Base-by-base conservation (phyloP, 306 rosid genomes). In the Gillenia trifoliata region DNA sequence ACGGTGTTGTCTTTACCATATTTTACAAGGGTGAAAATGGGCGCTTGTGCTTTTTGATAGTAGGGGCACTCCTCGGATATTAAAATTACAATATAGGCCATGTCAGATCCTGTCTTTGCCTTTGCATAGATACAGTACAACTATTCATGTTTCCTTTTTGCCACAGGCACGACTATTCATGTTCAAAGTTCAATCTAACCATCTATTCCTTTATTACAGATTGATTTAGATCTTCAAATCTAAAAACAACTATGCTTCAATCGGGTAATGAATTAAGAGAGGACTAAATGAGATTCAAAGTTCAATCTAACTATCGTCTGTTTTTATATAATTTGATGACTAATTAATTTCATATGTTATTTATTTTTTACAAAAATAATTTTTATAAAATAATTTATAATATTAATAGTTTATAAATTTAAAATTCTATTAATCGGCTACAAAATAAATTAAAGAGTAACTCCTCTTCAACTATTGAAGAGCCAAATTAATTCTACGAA, bases 81-180 rank as follows among this genome's bases (percentile, higher is more conserved):
- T 49, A 49, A 8, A 61, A 30, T 72, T 79, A 66, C 70, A 23
- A 22, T 79, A 30, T 28, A 25, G 33, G 28, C 75, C 71, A 41
- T 67, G 71, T 79, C 77, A 64, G 73, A 64, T 66, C 73, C 50
- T 64, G 71, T 71, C 66, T 23, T 62, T 33, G 31, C 74, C 66
- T 25, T 30, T 36, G 25, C 65, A 71, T 70, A 41, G 64, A 71
- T 71, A 56, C 66, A 71, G 75, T 55, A 15, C 65, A 71, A 22
- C 65, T 70, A 70, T 70, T 70, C 74, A 50, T 31, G 74, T 70
- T 70, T 30, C 47, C 28, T 31, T 67, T 70, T 70, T 31, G 63
- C 62, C 54, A 20, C 73, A 31, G 45, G 30, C 47, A 40, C 71
- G 43, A 43, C 57, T 52, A 33, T 70, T 70, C 22, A 31, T 54